Conservation (phyloP, 345 rosid genomes). For the Populus davidiana region DNA sequence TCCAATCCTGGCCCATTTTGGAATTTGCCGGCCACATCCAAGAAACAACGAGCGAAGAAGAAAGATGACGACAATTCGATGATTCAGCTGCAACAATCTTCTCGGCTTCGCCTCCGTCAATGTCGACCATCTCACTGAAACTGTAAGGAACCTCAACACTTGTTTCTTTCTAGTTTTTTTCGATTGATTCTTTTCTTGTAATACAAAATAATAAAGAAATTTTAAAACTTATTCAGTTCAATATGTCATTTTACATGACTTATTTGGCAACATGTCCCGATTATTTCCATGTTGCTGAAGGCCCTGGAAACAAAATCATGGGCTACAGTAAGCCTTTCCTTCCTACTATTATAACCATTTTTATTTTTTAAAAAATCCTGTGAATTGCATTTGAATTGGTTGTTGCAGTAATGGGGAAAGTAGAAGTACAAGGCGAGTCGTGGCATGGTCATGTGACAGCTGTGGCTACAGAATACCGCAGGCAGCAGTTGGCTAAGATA, state of each 20-base stretch:
- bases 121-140: conserved; percentile 93
- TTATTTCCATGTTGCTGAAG: conserved; percentile 92
- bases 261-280: conserved; percentile 97
- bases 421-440: conserved; percentile 95
- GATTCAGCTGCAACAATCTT: conserved; percentile 93
- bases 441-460: conserved; percentile 99
- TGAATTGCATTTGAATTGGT: conserved; percentile 15
- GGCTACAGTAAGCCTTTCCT: conserved; percentile 62
- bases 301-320: conserved; percentile 69
- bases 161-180: neutral
- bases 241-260: conserved; percentile 96
- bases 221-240: conserved; percentile 47
- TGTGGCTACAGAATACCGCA: conserved; percentile 78
- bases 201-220: too few relatives aligned
- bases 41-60: neutral
- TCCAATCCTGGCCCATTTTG: neutral
- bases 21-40: neutral
- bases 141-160: conserved; percentile 35
- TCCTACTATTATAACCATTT: neutral
- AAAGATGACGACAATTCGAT: conserved; percentile 78
- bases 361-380: neutral
- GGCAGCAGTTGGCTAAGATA: conserved; percentile 88
- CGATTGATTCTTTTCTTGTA: neutral
- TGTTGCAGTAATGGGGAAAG: conserved; percentile 84
- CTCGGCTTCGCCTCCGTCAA: conserved; percentile 81